These are phyloP conservation scores for Sporisorium iseilematis-ciliati DNA, from an alignment of 1,284 basidiomycete species.

Conservation along the genomic window DNA sequence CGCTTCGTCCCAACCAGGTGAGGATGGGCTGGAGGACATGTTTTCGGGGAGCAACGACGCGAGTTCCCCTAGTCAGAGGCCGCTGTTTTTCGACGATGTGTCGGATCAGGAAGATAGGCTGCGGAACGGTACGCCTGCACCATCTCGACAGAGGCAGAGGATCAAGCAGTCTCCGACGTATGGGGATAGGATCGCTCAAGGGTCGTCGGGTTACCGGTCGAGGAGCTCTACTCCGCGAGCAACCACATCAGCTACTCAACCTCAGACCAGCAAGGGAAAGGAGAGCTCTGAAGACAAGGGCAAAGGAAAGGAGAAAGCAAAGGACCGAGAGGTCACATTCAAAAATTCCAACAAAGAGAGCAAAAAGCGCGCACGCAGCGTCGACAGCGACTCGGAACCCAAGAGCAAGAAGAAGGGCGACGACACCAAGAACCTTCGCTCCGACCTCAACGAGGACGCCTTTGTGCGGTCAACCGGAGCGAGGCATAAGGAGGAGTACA, in stretches of 20 bases:
- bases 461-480: conserved; percentile 44
- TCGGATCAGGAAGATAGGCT: conserved; percentile 22
- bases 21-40: conserved; percentile 21
- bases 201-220: background rate
- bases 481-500: conserved; percentile 38
- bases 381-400: conserved; percentile 1
- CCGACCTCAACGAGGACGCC: conserved; percentile 54
- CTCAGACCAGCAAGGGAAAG: background rate
- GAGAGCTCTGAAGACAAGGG: background rate
- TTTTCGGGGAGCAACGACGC: conserved; percentile 15
- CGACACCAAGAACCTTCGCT: conserved; percentile 40
- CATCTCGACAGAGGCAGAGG: conserved; percentile 1
- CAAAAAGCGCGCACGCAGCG: background rate
- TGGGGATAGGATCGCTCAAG: conserved; percentile 17
- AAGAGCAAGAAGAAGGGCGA: conserved; percentile 21
- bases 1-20: background rate
- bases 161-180: conserved; percentile 18
- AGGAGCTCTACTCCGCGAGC: conserved; percentile 13
- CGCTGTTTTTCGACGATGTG: conserved; percentile 24
- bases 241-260: background rate
- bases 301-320: background rate
- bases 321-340: background rate
- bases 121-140: conserved; percentile 8
- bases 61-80: background rate
- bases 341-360: background rate